Base-by-base conservation (phyloP, 805 yeast species). In the Ogataea salicorniae region DNA sequence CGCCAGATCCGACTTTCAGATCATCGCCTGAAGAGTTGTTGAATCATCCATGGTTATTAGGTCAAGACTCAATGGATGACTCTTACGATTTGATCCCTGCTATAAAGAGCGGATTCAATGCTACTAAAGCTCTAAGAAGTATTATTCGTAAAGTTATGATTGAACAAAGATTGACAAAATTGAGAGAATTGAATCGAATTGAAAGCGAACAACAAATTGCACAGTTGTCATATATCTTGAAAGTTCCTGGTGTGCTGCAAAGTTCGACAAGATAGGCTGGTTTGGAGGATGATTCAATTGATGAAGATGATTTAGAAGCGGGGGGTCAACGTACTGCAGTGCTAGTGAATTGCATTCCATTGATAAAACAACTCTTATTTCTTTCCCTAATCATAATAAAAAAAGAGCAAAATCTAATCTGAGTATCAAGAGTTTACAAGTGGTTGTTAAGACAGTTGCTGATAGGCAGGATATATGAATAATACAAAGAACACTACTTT, bases 101-200 rank as follows among this genome's bases (percentile, higher is more conserved):
- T 58, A 80, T 90, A 67, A 77, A 80, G 69, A 76, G 77, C 57
- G 84, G 84, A 42, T 84, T 87, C 73, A 78, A 81, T 60, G 91
- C 92, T 26, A 84, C 83, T 60, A 72, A 75, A 59, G 87, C 84
- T 65, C 82, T 91, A 72, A 79, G 79, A 58, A 84, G 82, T 54
- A 96, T 90, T 31, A 84, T 85, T 57, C 91, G 86, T 61, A 73
- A 86, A 59, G 88, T 89, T 43, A 79, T 79, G 58, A 75, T 89
- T 64, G 79, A 84, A 57, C 87, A 87, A 64, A 76, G 84, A 62
- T 80, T 89, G 61, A 72, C 76, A 57, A 79, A 81, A 52, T 75
- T 89, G 60, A 79, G 80, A 66, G 71, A 72, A 41, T 57, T 77
- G 50, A 84, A 74, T 55, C 3, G 20, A 20, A 70, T 71, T 41